Percentiles rank a stretch among this genome's conserved stretches.
Conservation (phyloP, 192 early-diverging fungal genomes). For the Allomyces macrogynus region DNA sequence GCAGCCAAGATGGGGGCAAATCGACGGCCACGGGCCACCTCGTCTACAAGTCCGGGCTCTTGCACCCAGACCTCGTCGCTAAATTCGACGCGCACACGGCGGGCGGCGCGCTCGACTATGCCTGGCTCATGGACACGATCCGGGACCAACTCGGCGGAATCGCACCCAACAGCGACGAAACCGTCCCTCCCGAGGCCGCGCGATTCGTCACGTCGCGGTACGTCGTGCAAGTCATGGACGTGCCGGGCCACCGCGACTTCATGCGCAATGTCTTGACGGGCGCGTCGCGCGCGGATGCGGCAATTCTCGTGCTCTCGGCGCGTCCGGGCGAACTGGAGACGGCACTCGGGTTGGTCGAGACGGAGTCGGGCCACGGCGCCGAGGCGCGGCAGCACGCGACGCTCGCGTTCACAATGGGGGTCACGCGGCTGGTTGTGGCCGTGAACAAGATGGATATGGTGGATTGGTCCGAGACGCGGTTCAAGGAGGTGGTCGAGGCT, state of each 20-base stretch:
- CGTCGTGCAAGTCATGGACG: slow-evolving; percentile 96
- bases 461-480: slow-evolving; percentile 86
- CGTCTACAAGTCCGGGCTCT: slow-evolving; percentile 98
- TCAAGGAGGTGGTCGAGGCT: slow-evolving; percentile 90
- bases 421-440: slow-evolving; percentile 92
- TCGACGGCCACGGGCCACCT: slow-evolving; percentile 99
- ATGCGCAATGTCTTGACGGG: slow-evolving; percentile 99
- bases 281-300: slow-evolving; percentile 94
- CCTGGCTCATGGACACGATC: no score
- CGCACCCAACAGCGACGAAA: not conserved
- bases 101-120: not conserved
- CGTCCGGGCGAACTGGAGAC: slow-evolving; percentile 35
- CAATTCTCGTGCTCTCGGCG: slow-evolving; percentile 83
- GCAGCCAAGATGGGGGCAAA: slow-evolving; percentile 42
- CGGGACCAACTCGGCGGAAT: not conserved
- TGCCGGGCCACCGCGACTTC: slow-evolving; percentile 99
- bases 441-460: slow-evolving; percentile 99
- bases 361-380: slow-evolving; percentile 77
- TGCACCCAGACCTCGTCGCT: slow-evolving; percentile 98
- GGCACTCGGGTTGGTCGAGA: not conserved
- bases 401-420: slow-evolving; percentile 94
- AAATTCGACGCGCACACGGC: slow-evolving; percentile 53
- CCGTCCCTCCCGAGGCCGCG: not conserved
- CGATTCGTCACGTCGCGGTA: slow-evolving; percentile 84
- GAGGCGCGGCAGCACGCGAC: slow-evolving; percentile 99